Base-by-base conservation (phyloP, 495 filamentous ascomycete genomes). In the Neurospora sp. region DNA sequence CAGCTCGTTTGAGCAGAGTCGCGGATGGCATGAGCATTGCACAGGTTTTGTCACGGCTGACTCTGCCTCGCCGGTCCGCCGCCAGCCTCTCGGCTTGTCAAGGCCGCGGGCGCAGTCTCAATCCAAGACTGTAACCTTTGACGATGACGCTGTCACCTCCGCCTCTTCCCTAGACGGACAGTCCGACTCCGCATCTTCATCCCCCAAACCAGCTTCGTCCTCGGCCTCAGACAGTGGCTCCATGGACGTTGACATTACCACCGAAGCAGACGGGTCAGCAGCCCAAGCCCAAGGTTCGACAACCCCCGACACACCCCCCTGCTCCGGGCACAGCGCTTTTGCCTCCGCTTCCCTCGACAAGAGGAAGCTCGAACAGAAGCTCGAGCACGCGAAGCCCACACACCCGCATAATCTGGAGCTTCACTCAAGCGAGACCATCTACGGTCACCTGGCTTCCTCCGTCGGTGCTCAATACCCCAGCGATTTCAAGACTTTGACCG, bases 401-500 rank as follows among this genome's bases (percentile, higher is more conserved):
- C 70, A n/a, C 14, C 39, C 8, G 69, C 71, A 12, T 70, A 69
- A 10, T 70, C 71, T 65, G 1, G 53, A 7, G 12, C 53, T 65
- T 65, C 53, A 65, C 27, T 65, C 53, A 8, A 70, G 68, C 18
- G 69, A 61, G 8, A 68, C 47, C 22, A 73, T 75, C 16, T 79
- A 79, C 73, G 45, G 75, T 39, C 59, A 68, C 31, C 70, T 80
- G 14, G 53, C 14, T 31, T 65, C 53, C 14, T 39, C 45, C 16
- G 53, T 73, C 3, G 85, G 81, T 22, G 75, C 79, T 10, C 70
- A 73, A 2, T 84, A 77, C 80, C 70, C 85, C 74, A 35, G 83
- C 78, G 75, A 79, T 75, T 77, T 84, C 78, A 72, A 83, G 82
- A 75, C 81, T 35, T 53, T 85, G 74, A 45, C 80, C 79, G 72